Conservation (phyloP, 495 filamentous ascomycete species). For the Penicillium atrosanguineum region DNA sequence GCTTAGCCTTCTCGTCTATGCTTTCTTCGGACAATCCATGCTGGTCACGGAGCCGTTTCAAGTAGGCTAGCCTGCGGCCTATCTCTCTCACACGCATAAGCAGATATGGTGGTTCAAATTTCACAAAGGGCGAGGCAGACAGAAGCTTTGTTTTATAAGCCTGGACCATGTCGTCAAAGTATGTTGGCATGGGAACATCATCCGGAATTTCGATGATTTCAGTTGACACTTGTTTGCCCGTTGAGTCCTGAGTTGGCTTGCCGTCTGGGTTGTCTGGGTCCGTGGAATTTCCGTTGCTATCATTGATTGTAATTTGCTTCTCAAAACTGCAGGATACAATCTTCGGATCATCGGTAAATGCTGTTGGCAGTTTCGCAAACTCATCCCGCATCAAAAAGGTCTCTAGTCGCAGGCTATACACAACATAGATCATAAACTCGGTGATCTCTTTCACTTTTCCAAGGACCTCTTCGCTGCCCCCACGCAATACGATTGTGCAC, state of each 20-base stretch:
- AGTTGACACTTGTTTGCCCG: slow-evolving; percentile 16
- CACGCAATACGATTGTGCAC: slow-evolving; percentile 93
- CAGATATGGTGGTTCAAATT: slow-evolving; percentile 89
- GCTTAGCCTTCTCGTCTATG: slow-evolving; percentile 57
- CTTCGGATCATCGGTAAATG: slow-evolving; percentile 39
- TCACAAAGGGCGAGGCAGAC: slow-evolving; percentile 95
- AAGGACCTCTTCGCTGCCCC: slow-evolving; percentile 66
- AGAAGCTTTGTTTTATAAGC: slow-evolving; percentile 88
- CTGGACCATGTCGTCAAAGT: slow-evolving; percentile 90
- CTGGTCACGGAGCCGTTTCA: slow-evolving; percentile 78
- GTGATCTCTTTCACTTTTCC: slow-evolving; percentile 87
- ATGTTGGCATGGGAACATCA: slow-evolving; percentile 84
- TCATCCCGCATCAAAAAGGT: slow-evolving; percentile 96
- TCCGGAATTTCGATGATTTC: slow-evolving; percentile 68
- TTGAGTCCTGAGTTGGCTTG: slow-evolving; percentile 13
- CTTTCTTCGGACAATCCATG: slow-evolving; percentile 54
- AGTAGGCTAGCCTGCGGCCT: slow-evolving; percentile 74
- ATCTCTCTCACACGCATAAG: slow-evolving; percentile 89
- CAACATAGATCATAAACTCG: slow-evolving; percentile 98
- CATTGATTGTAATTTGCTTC: slow-evolving; percentile 1
- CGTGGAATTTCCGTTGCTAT: background rate
- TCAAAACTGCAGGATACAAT: slow-evolving; percentile 5
- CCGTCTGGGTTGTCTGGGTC: slow-evolving; percentile 19
- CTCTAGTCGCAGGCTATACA: slow-evolving; percentile 95
- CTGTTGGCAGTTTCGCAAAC: slow-evolving; percentile 79